Evolutionary conservation across 176 grass and related monocot genomes (phyloP).

Genomic region (Oryza longistaminata): DNA sequence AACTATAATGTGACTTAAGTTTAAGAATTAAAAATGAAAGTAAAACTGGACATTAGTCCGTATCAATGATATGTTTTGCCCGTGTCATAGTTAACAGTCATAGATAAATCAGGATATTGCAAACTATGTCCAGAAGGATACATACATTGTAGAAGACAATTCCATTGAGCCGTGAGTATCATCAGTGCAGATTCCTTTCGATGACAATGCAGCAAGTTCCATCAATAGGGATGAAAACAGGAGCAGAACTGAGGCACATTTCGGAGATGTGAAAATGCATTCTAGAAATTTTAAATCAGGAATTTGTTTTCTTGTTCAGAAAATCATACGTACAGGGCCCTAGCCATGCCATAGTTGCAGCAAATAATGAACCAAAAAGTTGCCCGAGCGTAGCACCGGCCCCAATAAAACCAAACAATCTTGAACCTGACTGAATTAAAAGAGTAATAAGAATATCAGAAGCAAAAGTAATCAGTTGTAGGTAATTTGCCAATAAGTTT

Average conservation of each 20-base stretch:
- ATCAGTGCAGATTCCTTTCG: conserved; percentile 78
- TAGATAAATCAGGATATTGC: conserved; percentile 3
- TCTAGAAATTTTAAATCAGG: neutral
- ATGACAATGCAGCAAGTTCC: conserved; percentile 79
- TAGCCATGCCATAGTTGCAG: conserved; percentile 89
- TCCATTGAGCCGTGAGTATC: conserved; percentile 47
- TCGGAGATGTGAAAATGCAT: conserved; percentile 15
- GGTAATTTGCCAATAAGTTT: neutral
- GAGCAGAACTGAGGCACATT: conserved; percentile 61
- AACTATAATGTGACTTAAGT: neutral
- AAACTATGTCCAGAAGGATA: conserved; percentile 17
- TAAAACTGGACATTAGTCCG: neutral
- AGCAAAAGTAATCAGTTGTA: neutral
- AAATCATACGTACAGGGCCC: conserved; percentile 72
- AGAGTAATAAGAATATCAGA: conserved; percentile 41
- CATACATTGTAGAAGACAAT: conserved; percentile 53
- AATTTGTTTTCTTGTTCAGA: neutral
- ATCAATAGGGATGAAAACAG: conserved; percentile 82
- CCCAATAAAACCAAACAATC: conserved; percentile 93
- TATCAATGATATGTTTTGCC: neutral
- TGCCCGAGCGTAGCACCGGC: conserved; percentile 96
- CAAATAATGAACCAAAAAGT: conserved; percentile 86
- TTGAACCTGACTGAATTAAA: conserved; percentile 91
- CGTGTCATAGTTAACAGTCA: neutral
- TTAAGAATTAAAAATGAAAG: neutral